These are phyloP conservation scores for Zanthoxylum bungeanum DNA, from an alignment of 345 rosid species.

Conservation along the genomic window DNA sequence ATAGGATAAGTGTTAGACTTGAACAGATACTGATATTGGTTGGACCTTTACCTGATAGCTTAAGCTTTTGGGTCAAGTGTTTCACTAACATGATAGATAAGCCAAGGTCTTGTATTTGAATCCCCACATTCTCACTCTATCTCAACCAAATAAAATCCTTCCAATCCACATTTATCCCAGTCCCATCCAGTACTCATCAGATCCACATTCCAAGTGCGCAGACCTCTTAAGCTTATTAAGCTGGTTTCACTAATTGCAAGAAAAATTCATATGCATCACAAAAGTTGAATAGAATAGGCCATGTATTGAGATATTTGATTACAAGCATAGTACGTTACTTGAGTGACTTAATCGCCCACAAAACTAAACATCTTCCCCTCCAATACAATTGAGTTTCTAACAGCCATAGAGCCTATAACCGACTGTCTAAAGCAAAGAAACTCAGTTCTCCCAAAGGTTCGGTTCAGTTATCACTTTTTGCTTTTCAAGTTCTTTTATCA, in stretches of 20 bases:
- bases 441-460: background rate
- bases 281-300: background rate
- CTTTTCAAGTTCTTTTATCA: background rate
- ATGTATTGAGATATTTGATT: background rate
- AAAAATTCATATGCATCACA: background rate
- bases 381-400: background rate
- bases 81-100: background rate
- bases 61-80: background rate
- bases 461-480: background rate
- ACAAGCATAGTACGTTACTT: background rate
- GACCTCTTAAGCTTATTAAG: background rate
- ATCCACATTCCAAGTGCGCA: background rate
- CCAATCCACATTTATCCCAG: background rate
- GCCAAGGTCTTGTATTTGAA: background rate
- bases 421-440: background rate
- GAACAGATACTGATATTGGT: background rate
- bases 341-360: background rate
- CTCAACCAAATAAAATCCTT: background rate
- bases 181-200: background rate
- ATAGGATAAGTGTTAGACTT: background rate
- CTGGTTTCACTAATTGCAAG: background rate
- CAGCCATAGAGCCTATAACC: background rate
- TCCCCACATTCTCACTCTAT: background rate
- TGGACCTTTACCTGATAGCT: background rate
- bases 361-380: background rate